A percentile compares a stretch with the other conserved stretches of the same genome.
Evolutionary conservation across 768 basidiomycete genomes (phyloP).

Genomic region (Pleurotus salmoneostramineus): DNA sequence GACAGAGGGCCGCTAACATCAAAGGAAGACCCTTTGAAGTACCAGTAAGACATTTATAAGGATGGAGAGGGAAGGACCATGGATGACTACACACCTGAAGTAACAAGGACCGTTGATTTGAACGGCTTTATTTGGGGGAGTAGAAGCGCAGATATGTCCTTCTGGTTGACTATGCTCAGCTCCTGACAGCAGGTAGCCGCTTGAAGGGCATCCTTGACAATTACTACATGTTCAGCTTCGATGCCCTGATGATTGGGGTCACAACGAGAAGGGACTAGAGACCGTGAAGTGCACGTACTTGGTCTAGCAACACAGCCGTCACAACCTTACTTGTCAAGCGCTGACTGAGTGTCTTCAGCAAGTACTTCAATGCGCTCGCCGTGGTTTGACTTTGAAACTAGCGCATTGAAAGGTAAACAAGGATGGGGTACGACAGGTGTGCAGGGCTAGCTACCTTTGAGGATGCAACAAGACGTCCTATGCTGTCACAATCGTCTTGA

Average conservation of each 20-base stretch:
- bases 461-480: neutral
- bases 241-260: neutral
- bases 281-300: neutral
- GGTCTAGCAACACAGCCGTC: neutral
- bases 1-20: neutral
- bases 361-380: neutral
- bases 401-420: neutral
- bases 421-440: neutral
- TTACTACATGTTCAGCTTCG: slow-evolving; percentile 1
- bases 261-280: neutral
- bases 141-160: neutral
- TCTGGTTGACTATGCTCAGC: neutral
- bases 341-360: neutral
- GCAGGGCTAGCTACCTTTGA: neutral
- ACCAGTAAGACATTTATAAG: neutral
- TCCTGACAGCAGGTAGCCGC: neutral
- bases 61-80: neutral
- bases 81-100: neutral
- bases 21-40: neutral
- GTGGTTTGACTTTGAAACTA: neutral
- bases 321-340: neutral
- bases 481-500: neutral
- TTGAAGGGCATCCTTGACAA: neutral
- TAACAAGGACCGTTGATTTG: neutral
- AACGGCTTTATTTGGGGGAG: neutral